Base-by-base conservation (phyloP, 2,329 filamentous ascomycete species). In the Fusarium avenaceum region DNA sequence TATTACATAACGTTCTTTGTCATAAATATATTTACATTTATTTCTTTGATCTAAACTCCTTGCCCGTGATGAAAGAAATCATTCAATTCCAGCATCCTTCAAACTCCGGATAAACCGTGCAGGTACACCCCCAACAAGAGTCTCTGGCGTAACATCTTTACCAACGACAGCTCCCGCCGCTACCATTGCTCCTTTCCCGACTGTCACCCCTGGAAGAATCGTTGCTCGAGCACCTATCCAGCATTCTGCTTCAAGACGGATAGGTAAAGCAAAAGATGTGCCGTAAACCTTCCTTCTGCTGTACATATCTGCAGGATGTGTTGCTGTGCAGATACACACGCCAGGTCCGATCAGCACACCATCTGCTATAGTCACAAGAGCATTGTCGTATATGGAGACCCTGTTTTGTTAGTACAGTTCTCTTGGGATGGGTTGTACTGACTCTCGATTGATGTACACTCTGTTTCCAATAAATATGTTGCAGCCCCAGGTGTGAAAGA, bases 401-500 rank as follows among this genome's bases (percentile, higher is more conserved):
- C 58, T 63, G 22, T 24, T 24, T 24, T 24, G 22, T 24, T 24
- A 24, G 22, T 24, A 24, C 22, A 24, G 6, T 24, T 24, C 6
- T 3, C 6, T 17, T 15, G 4, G 13, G 4, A 2, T 6, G 2
- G 9, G 4, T 2, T 3, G 14, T 0, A 42, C 61, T 43, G 15
- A 65, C 62, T 55, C 47, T 49, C 62, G 8, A 24, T 65, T 65
- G 3, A 65, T 65, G 3, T 65, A 65, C 11, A 61, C 62, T 4
- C 30, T n/a, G 3, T 19, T 54, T 0, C 62, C 62, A 1, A 65
- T 45, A 8, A 65, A 65, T 0, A 32, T 40, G 14, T 65, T 65
- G 8, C 62, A 65, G 10, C 62, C 62, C 61, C 61, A 65, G 5
- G n/a, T 42, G 1, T 65, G 14, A 15, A 65, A 65, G 24, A 65